Evolutionary conservation across 2,329 filamentous ascomycete species (phyloP).

Genomic region (Fusarium nisikadoi): DNA sequence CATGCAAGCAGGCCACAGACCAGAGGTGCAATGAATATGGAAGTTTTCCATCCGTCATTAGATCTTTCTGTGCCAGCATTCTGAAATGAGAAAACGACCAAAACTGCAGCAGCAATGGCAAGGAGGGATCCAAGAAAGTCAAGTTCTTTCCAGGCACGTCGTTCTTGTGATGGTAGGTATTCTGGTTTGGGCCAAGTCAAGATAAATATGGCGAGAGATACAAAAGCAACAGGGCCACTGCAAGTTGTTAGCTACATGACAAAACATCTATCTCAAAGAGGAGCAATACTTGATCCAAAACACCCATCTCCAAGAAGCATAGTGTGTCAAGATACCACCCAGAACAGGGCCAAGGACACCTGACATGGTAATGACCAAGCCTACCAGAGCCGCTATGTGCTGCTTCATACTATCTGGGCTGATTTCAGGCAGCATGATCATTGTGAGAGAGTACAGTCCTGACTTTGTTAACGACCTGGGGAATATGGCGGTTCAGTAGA

Average conservation of each 20-base stretch:
- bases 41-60: constrained; percentile 55
- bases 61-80: constrained; percentile 53
- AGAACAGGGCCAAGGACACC: constrained; percentile 64
- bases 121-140: constrained; percentile 66
- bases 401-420: constrained; percentile 54
- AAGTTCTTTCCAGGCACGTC: constrained; percentile 59
- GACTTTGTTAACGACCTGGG: background rate
- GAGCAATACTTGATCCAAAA: constrained; percentile 67
- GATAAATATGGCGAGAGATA: constrained; percentile 60
- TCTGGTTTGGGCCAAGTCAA: constrained; percentile 61
- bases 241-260: background rate
- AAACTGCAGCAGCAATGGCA: constrained; percentile 62
- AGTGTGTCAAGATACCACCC: constrained; percentile 62
- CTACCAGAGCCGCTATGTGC: constrained; percentile 59
- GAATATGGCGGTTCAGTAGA: background rate
- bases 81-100: constrained; percentile 69
- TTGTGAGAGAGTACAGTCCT: constrained; percentile 66
- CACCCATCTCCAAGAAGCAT: constrained; percentile 63
- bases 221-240: constrained; percentile 62
- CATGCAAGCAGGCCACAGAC: constrained; percentile 45
- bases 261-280: background rate
- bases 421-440: constrained; percentile 65
- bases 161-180: constrained; percentile 52
- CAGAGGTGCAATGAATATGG: constrained; percentile 48
- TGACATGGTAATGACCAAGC: constrained; percentile 59